Percentiles rank a stretch among this genome's conserved stretches.
Conservation (phyloP, 2,329 filamentous ascomycete genomes). For the Aspergillus proliferans region DNA sequence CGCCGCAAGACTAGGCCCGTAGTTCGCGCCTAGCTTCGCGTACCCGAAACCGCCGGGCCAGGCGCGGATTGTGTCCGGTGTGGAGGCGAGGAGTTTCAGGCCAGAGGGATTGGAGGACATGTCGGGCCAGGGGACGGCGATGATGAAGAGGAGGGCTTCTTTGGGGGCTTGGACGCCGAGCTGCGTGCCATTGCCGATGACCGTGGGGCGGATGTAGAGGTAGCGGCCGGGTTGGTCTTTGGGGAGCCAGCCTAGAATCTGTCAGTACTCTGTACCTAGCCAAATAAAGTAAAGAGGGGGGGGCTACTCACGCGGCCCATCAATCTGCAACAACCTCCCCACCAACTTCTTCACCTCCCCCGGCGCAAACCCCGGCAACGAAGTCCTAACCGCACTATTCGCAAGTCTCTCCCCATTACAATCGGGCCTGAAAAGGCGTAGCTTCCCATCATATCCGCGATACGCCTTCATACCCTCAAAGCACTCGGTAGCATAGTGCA, state of each 20-base stretch:
- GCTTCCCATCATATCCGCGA: constrained; percentile 61
- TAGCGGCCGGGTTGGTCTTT: constrained; percentile 55
- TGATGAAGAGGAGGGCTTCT: constrained; percentile 84
- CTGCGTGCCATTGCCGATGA: constrained; percentile 75
- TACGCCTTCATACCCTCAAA: constrained; percentile 80
- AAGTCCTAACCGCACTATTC: constrained; percentile 55
- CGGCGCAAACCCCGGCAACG: constrained; percentile 67
- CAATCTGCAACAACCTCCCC: constrained; percentile 65
- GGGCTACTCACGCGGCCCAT: constrained; percentile 42
- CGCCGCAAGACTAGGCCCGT: constrained; percentile 74
- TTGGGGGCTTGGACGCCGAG: constrained; percentile 74
- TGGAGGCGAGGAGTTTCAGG: constrained; percentile 69
- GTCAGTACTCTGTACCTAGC: neutral
- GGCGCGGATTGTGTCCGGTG: constrained; percentile 76
- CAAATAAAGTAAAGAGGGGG: neutral
- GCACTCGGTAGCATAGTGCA: constrained; percentile 88
- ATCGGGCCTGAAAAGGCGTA: constrained; percentile 71
- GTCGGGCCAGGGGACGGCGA: constrained; percentile 47
- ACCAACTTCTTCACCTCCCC: constrained; percentile 69
- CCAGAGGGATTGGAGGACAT: constrained; percentile 18
- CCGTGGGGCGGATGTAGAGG: constrained; percentile 78
- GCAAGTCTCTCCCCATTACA: constrained; percentile 63
- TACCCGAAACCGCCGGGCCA: constrained; percentile 93
- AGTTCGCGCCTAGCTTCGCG: constrained; percentile 90
- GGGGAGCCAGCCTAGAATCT: constrained; percentile 63